phyloP scores from a whole-genome alignment of 2,329 filamentous ascomycete genomes.

The Pseudogymnoascus sp. region DNA sequence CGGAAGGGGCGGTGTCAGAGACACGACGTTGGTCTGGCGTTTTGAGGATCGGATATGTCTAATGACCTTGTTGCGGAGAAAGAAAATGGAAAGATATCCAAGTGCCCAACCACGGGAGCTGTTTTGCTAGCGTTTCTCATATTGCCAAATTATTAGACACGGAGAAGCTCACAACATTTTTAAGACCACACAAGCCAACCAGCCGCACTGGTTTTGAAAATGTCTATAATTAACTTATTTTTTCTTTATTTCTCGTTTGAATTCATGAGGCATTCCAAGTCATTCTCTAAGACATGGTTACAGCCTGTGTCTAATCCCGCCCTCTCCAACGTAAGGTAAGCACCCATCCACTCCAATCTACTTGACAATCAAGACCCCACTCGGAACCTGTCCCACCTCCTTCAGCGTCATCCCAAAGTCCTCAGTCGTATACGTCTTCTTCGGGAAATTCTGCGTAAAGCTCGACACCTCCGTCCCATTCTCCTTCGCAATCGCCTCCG shows the following conservation, averaged over 20 bases:
- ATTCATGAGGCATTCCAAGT: conserved; percentile 1
- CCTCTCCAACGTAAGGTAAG: neutral
- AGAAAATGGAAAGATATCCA: conserved; percentile 1
- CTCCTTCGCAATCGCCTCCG: conserved; percentile 60
- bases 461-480: conserved; percentile 61
- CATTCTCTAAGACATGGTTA: neutral
- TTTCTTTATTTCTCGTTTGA: neutral
- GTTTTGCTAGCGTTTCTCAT: conserved; percentile 3
- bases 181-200: neutral
- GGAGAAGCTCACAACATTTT: neutral
- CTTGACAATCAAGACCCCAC: conserved; percentile 75
- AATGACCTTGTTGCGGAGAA: neutral
- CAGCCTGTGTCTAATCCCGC: neutral
- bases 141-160: neutral
- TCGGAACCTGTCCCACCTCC: conserved; percentile 84
- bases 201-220: neutral
- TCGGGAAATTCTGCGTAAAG: conserved; percentile 81
- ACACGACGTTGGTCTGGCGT: neutral
- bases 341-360: conserved; percentile 22
- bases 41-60: neutral
- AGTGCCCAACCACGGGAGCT: neutral
- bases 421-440: conserved; percentile 61
- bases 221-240: neutral
- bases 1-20: no score
- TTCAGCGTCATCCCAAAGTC: conserved; percentile 89